Conservation (phyloP, 2,329 filamentous ascomycete genomes). For the Fusarium camptoceras region DNA sequence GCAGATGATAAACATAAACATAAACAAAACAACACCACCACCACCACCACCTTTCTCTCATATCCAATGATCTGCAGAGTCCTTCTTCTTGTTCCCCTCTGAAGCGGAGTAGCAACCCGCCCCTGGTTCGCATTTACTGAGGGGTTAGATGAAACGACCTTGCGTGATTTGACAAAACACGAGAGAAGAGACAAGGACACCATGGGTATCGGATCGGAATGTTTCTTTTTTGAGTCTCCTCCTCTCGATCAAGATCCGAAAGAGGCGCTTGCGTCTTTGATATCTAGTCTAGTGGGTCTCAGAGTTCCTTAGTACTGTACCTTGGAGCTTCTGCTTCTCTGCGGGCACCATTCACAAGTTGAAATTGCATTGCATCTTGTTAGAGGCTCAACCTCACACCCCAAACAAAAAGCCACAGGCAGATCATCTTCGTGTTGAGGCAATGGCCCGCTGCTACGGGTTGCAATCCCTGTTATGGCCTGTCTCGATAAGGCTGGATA, state of each 20-base stretch:
- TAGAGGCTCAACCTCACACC: background rate
- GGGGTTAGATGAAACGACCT: slow-evolving; percentile 35
- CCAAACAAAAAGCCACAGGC: slow-evolving; percentile 26
- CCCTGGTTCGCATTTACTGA: slow-evolving; percentile 36
- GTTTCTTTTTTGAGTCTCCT: slow-evolving; percentile 38
- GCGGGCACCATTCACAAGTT: slow-evolving; percentile 47
- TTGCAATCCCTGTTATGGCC: slow-evolving; percentile 4
- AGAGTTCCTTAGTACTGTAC: slow-evolving; percentile 15
- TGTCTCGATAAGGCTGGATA: slow-evolving; percentile 37
- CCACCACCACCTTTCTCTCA: background rate
- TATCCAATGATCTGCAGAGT: slow-evolving; percentile 19
- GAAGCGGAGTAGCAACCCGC: slow-evolving; percentile 26
- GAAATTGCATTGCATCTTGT: slow-evolving; percentile 34
- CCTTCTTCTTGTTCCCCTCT: background rate
- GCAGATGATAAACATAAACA: slow-evolving; percentile 19
- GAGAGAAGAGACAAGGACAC: slow-evolving; percentile 10
- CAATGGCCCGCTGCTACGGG: slow-evolving; percentile 32
- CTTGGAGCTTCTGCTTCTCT: slow-evolving; percentile 24
- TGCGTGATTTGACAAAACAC: slow-evolving; percentile 29
- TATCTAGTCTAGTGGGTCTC: slow-evolving; percentile 40
- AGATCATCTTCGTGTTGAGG: slow-evolving; percentile 44
- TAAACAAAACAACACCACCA: slow-evolving; percentile 18
- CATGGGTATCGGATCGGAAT: slow-evolving; percentile 44
- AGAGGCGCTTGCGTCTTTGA: slow-evolving; percentile 44
- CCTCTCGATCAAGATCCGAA: slow-evolving; percentile 45